phyloP scores from a whole-genome alignment of 148 eudicot genomes.

The Nepenthes mirabilis region DNA sequence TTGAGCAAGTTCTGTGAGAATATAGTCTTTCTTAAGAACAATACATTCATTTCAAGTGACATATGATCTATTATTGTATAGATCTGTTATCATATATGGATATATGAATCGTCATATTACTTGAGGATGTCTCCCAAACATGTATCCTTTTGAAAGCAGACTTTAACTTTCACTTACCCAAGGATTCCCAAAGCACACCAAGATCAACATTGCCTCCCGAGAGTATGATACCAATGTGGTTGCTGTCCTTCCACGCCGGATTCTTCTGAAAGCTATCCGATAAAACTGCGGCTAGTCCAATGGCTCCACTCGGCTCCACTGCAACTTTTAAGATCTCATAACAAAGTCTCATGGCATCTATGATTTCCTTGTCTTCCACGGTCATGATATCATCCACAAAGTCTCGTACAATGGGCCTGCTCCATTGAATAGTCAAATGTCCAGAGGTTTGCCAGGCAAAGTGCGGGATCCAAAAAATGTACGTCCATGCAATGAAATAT shows the following conservation, averaged over 20 bases:
- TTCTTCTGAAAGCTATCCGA: conserved; percentile 56
- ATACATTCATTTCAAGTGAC: no score
- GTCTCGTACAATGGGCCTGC: conserved; percentile 91
- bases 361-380: conserved; percentile 76
- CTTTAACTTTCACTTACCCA: no score
- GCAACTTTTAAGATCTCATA: conserved; percentile 86
- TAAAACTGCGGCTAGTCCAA: conserved; percentile 81
- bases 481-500: no score
- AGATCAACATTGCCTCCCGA: conserved; percentile 95
- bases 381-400: conserved; percentile 64
- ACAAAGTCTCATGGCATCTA: conserved; percentile 72
- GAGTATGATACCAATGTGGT: conserved; percentile 56
- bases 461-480: no score
- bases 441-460: neutral
- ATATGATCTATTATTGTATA: no score
- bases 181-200: conserved; percentile 60
- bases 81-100: no score
- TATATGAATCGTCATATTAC: no score
- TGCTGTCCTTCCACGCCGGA: conserved; percentile 47
- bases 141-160: no score
- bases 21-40: no score
- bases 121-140: no score
- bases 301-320: conserved; percentile 92
- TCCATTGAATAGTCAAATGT: neutral
- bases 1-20: no score